Base-by-base conservation (phyloP, 257 asterid genomes). In the Cruciata laevipes region DNA sequence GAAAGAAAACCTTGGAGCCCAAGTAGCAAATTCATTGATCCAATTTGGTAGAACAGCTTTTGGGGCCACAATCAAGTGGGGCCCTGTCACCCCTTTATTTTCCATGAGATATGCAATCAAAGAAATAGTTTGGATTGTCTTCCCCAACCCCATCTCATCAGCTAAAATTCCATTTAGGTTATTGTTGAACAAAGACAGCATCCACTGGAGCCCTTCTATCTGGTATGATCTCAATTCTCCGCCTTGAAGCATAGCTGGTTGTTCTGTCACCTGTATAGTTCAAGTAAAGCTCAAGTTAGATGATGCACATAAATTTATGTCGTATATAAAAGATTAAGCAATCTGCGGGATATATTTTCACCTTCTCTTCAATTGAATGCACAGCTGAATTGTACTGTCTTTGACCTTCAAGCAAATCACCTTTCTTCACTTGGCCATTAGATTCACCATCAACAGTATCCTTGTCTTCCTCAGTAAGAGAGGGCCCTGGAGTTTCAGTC, bases 341-440 rank as follows among this genome's bases (percentile, higher is more conserved):
- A 67, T 32, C 23, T 37, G 16, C 31, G 63, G 7, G 40, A 53
- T 51, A 21, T 23, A 31, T 53, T 47, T 31, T 65, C 44, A 90
- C 99, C 99, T 90, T 90, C 83, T 94, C 99, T 86, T 90, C 89
- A 79, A 90, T 94, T n/a, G 99, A 90, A 79, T 94, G 99, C 57
- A 90, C 96, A 75, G 81, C 97, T 69, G 97, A 90, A 72, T 94
- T 87, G 80, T 90, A 94, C 81, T 88, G 91, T 71, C 97, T 81
- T 77, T 94, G 97, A 72, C 99, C 99, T 90, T 90, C 96, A 69
- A 94, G 89, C 67, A 90, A 86, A 83, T 94, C 99, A 66, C 89
- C 92, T 16, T 88, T 66, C 86, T 88, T 90, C 53, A 37, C 84
- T 72, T 82, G 82, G 61, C 61, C 82, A 70, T 77, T 71, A 68